A percentile compares a stretch with the other conserved stretches of the same genome.
Conservation (phyloP, 2,329 filamentous ascomycete species). For the Tympanopsis confertula region DNA sequence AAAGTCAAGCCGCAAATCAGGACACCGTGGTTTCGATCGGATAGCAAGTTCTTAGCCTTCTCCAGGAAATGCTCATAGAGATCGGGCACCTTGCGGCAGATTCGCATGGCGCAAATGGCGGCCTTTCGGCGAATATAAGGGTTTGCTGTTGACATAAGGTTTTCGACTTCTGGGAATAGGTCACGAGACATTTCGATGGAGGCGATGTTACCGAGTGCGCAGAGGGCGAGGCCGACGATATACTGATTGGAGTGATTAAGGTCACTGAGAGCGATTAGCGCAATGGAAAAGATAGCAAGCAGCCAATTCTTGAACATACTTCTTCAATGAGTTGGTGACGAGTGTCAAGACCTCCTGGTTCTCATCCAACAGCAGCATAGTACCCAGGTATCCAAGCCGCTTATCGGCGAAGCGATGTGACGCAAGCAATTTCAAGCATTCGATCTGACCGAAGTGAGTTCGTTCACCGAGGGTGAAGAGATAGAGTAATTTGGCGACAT, state of each 20-base stretch:
- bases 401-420: conserved; percentile 98
- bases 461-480: conserved; percentile 95
- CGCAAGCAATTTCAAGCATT: conserved; percentile 93
- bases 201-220: conserved; percentile 93
- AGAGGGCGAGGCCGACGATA: conserved; percentile 89
- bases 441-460: conserved; percentile 97
- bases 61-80: conserved; percentile 94
- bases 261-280: conserved; percentile 59
- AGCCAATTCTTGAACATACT: conserved; percentile 42
- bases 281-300: background rate
- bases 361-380: conserved; percentile 90
- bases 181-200: conserved; percentile 98
- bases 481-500: conserved; percentile 95
- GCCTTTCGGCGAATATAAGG: conserved; percentile 98
- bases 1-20: conserved; percentile 84
- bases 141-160: conserved; percentile 79
- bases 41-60: conserved; percentile 76
- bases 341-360: conserved; percentile 96
- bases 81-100: conserved; percentile 95
- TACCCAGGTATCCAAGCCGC: conserved; percentile 85
- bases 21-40: conserved; percentile 92
- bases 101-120: conserved; percentile 95
- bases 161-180: conserved; percentile 91
- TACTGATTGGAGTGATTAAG: conserved; percentile 97
- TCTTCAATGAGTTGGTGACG: conserved; percentile 95